Percentiles rank a stretch among this genome's conserved stretches.
Evolutionary conservation across 768 basidiomycete species (phyloP).

Genomic region (Bullera alba): DNA sequence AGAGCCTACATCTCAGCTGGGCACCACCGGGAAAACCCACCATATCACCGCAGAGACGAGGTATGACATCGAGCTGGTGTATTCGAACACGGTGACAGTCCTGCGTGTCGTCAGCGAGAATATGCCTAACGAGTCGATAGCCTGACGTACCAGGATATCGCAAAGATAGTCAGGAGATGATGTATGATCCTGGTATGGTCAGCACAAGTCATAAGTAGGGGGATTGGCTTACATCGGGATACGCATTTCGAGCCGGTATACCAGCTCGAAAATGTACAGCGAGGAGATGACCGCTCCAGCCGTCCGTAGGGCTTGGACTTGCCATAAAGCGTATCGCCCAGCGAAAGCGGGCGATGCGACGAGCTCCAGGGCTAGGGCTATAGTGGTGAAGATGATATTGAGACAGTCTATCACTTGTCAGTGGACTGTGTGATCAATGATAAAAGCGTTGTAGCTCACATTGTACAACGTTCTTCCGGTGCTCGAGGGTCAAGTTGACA

Average conservation of each 20-base stretch:
- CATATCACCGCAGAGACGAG: slow-evolving; percentile 23
- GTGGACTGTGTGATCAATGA: too few species aligned
- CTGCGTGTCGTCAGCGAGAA: too few species aligned
- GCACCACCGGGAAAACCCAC: slow-evolving; percentile 5
- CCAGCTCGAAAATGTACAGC: slow-evolving; percentile 28
- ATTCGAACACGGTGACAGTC: slow-evolving; percentile 26
- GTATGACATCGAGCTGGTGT: slow-evolving; percentile 16
- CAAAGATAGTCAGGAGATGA: slow-evolving; percentile 28
- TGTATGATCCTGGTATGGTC: slow-evolving; percentile 18
- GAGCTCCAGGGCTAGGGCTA: slow-evolving; percentile 24
- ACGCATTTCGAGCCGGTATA: slow-evolving; percentile 28
- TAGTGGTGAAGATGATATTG: slow-evolving; percentile 24
- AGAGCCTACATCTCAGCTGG: slow-evolving; percentile 10
- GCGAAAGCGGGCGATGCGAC: slow-evolving; percentile 15
- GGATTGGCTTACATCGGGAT: slow-evolving; percentile 22
- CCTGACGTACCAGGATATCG: too few species aligned
- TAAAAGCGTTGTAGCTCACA: too few species aligned
- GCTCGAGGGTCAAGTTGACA: too few species aligned
- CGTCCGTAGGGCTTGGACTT: slow-evolving; percentile 13
- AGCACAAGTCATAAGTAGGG: not conserved
- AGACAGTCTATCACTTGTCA: slow-evolving; percentile 27
- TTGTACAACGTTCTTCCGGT: too few species aligned
- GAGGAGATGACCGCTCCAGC: slow-evolving; percentile 15
- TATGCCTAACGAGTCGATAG: too few species aligned
- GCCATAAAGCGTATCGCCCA: slow-evolving; percentile 11